phyloP scores from a whole-genome alignment of 331 rosid species.

The Quercus lobata region DNA sequence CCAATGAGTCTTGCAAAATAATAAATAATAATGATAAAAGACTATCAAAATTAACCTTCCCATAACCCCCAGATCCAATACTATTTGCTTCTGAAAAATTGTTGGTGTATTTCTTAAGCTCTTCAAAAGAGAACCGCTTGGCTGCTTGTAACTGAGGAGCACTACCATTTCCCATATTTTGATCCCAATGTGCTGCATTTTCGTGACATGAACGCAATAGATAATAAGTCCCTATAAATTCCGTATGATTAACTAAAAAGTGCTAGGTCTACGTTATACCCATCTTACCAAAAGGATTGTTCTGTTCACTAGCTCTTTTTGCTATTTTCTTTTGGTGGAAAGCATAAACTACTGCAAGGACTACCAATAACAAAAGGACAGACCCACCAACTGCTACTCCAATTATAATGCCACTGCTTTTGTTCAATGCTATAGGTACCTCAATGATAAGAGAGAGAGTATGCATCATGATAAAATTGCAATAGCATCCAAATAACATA shows the following conservation, averaged over 20 bases:
- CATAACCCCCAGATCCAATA: conserved; percentile 84
- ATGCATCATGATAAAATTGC: background rate
- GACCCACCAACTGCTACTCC: conserved; percentile 59
- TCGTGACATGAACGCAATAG: background rate
- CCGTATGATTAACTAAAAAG: background rate
- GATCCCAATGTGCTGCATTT: conserved; percentile 43
- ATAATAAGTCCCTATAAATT: background rate
- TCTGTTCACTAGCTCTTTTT: conserved; percentile 22
- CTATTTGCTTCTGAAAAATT: conserved; percentile 50
- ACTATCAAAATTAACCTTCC: conserved; percentile 47
- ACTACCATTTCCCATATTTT: conserved; percentile 26
- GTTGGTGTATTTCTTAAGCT: conserved; percentile 50
- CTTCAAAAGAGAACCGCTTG: conserved; percentile 61
- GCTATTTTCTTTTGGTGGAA: conserved; percentile 48
- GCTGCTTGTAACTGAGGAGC: conserved; percentile 68
- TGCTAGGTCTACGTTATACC: background rate
- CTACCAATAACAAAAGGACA: conserved; percentile 32
- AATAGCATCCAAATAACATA: background rate
- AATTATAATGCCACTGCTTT: conserved; percentile 31
- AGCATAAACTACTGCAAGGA: conserved; percentile 46
- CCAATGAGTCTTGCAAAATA: background rate
- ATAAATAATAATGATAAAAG: conserved; percentile 3
- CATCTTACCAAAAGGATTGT: conserved; percentile 49
- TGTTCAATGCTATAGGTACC: conserved; percentile 11
- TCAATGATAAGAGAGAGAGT: conserved; percentile 13